Base-by-base conservation (phyloP, 2,329 filamentous ascomycete genomes). In the Zymoseptoria pseudotritici region DNA sequence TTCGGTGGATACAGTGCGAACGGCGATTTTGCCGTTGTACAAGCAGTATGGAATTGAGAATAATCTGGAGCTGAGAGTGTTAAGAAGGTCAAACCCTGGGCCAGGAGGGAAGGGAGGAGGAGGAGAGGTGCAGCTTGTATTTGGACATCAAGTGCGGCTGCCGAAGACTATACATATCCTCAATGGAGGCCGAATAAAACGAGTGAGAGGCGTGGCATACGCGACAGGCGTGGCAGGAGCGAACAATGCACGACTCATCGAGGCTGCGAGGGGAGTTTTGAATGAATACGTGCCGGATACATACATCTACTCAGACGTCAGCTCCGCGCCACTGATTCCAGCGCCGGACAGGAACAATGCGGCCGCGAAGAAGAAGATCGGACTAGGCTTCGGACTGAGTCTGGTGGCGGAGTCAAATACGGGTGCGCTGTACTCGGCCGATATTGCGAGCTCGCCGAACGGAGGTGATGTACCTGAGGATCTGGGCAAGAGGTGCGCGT, bases 171-270 rank as follows among this genome's bases (percentile, higher is more conserved):
- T 99, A 72, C 94, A 99, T 75, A 77, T 97, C 58, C 82, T 95
- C 67, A 89, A 85, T 64, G 86, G 92, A 0, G 94, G 94, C 7
- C 82, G 90, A 58, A 88, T 99, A 69, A 93, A 91, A 82, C 86
- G 86, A 67, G 89, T 99, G 66, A 83, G 93, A 59, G 94, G 94
- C 61, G 94, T 99, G 51, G 92, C 94, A 54, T 99, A 97, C 76
- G 89, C 89, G 58, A 91, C 90, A 0, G 94, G 95, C 53, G 92
- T 97, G 0, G 89, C 90, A 10, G 93, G 90, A 0, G 91, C 88
- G 55, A 97, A 97, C 74, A 99, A 97, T 73, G 90, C 88, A 63
- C 83, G 94, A 65, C 95, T 97, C 89, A 99, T 97, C 70, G 90
- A 96, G 70, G 85, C 88, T 2, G 91, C 92, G 10, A 83, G 93